Conservation (phyloP, 306 rosid genomes). For the Delonix regia region DNA sequence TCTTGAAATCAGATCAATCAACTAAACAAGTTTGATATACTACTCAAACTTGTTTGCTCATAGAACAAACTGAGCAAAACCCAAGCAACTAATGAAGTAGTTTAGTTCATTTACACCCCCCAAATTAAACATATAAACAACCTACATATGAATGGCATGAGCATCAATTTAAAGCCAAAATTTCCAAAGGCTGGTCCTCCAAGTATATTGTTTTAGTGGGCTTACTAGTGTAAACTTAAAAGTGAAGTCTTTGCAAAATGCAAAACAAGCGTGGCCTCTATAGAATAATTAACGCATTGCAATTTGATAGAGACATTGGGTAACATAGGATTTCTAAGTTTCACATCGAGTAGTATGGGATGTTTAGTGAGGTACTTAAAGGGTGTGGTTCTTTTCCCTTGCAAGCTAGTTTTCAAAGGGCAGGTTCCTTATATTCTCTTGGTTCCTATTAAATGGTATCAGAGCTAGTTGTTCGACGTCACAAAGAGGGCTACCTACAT, state of each 20-base stretch:
- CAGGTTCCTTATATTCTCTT: too few relatives aligned
- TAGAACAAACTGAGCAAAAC: constrained; percentile 9
- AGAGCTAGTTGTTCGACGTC: too few relatives aligned
- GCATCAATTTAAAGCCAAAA: constrained; percentile 18
- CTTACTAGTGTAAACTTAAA: constrained; percentile 9
- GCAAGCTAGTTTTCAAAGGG: too few relatives aligned
- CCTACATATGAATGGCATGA: background rate
- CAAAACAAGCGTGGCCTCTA: background rate
- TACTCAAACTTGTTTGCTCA: background rate
- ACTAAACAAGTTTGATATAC: background rate
- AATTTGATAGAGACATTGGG: too few relatives aligned
- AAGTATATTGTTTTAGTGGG: background rate
- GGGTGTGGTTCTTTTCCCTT: too few relatives aligned
- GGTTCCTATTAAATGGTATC: too few relatives aligned
- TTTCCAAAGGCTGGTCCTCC: constrained; percentile 16
- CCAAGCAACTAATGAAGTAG: background rate
- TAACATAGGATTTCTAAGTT: too few relatives aligned
- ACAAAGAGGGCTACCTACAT: too few relatives aligned
- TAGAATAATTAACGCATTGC: constrained; percentile 2
- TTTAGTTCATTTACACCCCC: too few relatives aligned
- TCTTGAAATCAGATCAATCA: background rate
- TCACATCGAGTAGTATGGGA: too few relatives aligned
- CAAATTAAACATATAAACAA: too few relatives aligned
- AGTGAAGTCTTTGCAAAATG: constrained; percentile 31
- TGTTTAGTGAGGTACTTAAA: too few relatives aligned